Evolutionary conservation across 2,329 filamentous ascomycete genomes (phyloP).

Genomic region (Curvularia sp.): DNA sequence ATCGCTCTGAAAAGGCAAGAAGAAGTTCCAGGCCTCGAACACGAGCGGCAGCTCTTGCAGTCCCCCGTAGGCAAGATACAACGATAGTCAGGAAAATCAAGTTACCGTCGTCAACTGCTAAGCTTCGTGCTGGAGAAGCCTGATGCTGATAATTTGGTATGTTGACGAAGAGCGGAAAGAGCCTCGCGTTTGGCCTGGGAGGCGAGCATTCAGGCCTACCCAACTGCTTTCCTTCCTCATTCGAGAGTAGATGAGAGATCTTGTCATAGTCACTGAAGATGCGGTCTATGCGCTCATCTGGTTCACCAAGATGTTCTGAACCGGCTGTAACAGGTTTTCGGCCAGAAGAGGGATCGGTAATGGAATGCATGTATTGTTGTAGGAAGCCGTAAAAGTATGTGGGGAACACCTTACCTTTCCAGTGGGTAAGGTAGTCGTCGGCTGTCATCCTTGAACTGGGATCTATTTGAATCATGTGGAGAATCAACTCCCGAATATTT

Average conservation of each 20-base stretch:
- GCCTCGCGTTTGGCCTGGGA: conserved; percentile 57
- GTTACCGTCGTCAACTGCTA: conserved; percentile 82
- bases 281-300: conserved; percentile 91
- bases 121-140: conserved; percentile 66
- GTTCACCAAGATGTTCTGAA: conserved; percentile 77
- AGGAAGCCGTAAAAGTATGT: conserved; percentile 97
- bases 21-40: conserved; percentile 90
- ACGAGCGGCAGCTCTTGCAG: conserved; percentile 84
- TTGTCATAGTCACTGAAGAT: conserved; percentile 97
- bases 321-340: conserved; percentile 73
- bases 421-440: conserved; percentile 92
- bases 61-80: conserved; percentile 87
- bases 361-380: conserved; percentile 95
- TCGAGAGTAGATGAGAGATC: conserved; percentile 91
- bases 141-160: conserved; percentile 84
- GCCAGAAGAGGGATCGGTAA: conserved; percentile 88
- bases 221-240: conserved; percentile 62
- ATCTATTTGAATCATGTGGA: conserved; percentile 95
- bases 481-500: conserved; percentile 85
- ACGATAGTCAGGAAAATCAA: conserved; percentile 90
- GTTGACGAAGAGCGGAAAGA: conserved; percentile 84
- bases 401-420: conserved; percentile 90
- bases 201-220: conserved; percentile 41
- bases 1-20: conserved; percentile 85
- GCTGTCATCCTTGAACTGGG: conserved; percentile 91